Evolutionary conservation across 495 filamentous ascomycete genomes (phyloP).

Genomic region (Usnea hakonensis): DNA sequence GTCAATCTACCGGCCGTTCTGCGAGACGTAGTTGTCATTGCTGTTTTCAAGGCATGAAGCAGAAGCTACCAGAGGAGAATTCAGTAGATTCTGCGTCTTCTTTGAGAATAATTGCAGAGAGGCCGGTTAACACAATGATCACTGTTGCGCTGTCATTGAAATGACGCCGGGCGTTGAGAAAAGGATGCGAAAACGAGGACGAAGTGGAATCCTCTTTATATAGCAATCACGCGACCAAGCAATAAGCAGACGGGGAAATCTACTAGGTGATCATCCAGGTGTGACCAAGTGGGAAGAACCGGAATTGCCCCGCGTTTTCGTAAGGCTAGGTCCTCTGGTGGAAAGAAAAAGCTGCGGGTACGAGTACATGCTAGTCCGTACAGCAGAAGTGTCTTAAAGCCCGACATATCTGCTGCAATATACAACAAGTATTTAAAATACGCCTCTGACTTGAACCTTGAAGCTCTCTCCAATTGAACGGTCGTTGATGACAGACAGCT

Average conservation of each 20-base stretch:
- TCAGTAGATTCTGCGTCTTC: not conserved
- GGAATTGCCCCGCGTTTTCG: not conserved
- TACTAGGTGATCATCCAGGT: not conserved
- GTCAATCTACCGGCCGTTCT: not conserved
- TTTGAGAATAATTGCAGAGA: not conserved
- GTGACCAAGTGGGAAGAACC: not conserved
- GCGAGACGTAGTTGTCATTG: conserved; percentile 7
- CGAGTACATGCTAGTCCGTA: no score
- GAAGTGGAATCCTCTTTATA: not conserved
- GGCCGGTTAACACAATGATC: not conserved
- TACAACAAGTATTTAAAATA: no score
- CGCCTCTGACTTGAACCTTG: no score
- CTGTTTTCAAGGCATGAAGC: not conserved
- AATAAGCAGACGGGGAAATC: not conserved
- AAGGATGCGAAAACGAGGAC: not conserved
- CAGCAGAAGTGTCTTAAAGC: no score
- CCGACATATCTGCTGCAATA: no score
- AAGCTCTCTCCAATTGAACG: no score
- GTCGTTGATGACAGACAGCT: no score
- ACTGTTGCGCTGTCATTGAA: not conserved
- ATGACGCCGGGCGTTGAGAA: not conserved
- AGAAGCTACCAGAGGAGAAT: no score
- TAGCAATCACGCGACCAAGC: not conserved
- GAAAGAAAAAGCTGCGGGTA: not conserved
- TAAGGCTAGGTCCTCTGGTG: not conserved